Percentiles rank a stretch among this genome's conserved stretches.
Conservation (phyloP, 139 green algal genomes). For the Closterium sp. region DNA sequence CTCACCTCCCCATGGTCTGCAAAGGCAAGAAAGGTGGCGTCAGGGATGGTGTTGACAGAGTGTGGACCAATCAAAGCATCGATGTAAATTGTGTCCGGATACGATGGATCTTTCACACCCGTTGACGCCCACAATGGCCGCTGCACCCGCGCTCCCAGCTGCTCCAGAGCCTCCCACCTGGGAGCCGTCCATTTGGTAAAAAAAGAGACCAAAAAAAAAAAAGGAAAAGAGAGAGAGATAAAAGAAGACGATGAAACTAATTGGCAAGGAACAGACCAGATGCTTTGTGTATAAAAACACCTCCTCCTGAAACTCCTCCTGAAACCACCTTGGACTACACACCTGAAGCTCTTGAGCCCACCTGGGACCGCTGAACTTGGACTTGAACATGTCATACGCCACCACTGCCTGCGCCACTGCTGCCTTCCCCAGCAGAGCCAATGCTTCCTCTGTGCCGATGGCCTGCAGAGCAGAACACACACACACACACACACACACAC, state of each 20-base stretch:
- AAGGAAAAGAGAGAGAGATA: no score
- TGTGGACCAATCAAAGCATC: slow-evolving; percentile 42
- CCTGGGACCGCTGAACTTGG: slow-evolving; percentile 38
- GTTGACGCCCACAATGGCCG: slow-evolving; percentile 44
- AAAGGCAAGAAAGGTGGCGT: slow-evolving; percentile 32
- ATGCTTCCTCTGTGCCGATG: background rate
- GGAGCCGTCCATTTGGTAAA: no score
- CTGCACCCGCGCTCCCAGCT: slow-evolving; percentile 21
- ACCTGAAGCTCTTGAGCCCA: background rate
- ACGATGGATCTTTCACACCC: slow-evolving; percentile 26
- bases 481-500: no score
- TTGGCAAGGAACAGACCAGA: background rate
- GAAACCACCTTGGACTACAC: no score
- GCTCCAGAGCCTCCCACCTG: slow-evolving; percentile 38
- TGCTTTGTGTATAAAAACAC: no score
- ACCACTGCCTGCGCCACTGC: slow-evolving; percentile 39
- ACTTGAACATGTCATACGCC: slow-evolving; percentile 39
- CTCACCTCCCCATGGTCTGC: slow-evolving; percentile 37
- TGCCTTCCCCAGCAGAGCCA: slow-evolving; percentile 17
- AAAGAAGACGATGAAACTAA: no score
- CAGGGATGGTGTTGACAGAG: slow-evolving; percentile 49
- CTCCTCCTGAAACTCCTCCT: no score
- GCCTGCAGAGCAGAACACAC: background rate
- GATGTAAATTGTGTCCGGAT: slow-evolving; percentile 46
- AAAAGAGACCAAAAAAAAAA: no score